A percentile compares a stretch with the other conserved stretches of the same genome.
phyloP scores from a whole-genome alignment of 2,329 filamentous ascomycete genomes.

The Exophiala oligosperma region DNA sequence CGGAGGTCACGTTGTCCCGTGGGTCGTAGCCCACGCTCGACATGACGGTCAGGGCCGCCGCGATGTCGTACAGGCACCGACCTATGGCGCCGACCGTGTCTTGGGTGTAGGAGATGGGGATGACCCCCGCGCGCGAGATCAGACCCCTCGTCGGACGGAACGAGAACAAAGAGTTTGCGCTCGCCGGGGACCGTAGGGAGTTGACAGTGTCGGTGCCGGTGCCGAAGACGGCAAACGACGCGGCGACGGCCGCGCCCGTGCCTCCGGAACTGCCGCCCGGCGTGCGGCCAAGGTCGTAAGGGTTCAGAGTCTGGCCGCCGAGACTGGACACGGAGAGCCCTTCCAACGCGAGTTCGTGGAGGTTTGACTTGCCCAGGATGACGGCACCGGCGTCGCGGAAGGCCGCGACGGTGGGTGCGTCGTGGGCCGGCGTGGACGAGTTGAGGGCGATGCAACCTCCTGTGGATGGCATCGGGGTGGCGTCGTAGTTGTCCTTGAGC shows the following conservation, averaged over 20 bases:
- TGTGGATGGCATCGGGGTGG: slow-evolving; percentile 57
- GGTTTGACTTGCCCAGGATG: slow-evolving; percentile 60
- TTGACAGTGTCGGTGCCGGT: slow-evolving; percentile 39
- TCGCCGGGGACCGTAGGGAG: slow-evolving; percentile 35
- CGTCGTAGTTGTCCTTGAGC: slow-evolving; percentile 66
- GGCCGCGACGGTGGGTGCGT: slow-evolving; percentile 53
- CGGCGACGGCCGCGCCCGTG: slow-evolving; percentile 35
- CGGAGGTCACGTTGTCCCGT: slow-evolving; percentile 53
- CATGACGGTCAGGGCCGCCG: slow-evolving; percentile 55
- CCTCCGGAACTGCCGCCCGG: slow-evolving; percentile 42
- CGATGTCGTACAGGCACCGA: slow-evolving; percentile 52
- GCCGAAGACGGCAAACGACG: slow-evolving; percentile 35
- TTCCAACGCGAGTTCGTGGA: slow-evolving; percentile 65
- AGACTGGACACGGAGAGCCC: slow-evolving; percentile 63
- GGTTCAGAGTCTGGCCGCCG: slow-evolving; percentile 65
- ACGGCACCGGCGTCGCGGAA: slow-evolving; percentile 55
- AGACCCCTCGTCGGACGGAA: slow-evolving; percentile 36
- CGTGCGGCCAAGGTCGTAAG: slow-evolving; percentile 65
- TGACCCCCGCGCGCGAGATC: slow-evolving; percentile 33
- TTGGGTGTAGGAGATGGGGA: slow-evolving; percentile 31
- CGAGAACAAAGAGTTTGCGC: slow-evolving; percentile 35
- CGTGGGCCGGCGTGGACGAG: slow-evolving; percentile 45
- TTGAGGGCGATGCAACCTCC: slow-evolving; percentile 55
- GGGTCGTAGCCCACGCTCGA: slow-evolving; percentile 52
- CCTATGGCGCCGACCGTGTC: slow-evolving; percentile 31